Evolutionary conservation across 306 rosid species (phyloP), one percentile per base, ranked within the genome.

Genomic region (Vigna hirtella): DNA sequence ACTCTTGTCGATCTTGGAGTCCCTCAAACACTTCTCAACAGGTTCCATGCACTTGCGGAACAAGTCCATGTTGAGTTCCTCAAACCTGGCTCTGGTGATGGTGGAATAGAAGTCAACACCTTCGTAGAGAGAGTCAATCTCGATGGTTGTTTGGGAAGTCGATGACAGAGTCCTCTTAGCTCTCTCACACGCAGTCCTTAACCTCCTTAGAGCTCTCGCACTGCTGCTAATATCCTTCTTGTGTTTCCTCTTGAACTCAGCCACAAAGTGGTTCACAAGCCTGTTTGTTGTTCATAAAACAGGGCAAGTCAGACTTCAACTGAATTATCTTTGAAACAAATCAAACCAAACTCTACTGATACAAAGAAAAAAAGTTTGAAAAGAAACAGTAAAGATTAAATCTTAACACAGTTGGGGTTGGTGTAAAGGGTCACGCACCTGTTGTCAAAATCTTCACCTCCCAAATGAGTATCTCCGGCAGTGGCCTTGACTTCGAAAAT

Each of bases 141-240:
- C 89, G 6, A 85, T 82, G 0, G 88, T 82, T 5, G 88, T 85
- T 15, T 85, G 88, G 0, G 82, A 3, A 15, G 86, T 86, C 0
- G 89, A 86, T 73, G 89, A 86, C 4, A 86, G 73, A 11, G 89
- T 86, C 78, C 89, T 83, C 82, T 86, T 86, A 1, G 89, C 89
- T 12, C 84, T 78, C 73, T 85, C 88, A 14, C 88, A 85, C 0
- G 88, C 88, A 9, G 88, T 85, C 20, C 89, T 83, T 63, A 83
- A 63, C 9, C 89, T 61, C 24, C 89, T 80, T 24, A 86, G 57
- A 22, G 89, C 87, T 77, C 89, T 80, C 0, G 89, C 87, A 48
- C 51, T 86, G 2, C 30, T 24, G 7, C 85, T 73, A 0, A 86
- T 83, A 38, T 86, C 89, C 76, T 86, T 86, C 87, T 83, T 86